phyloP scores from a whole-genome alignment of 441 rosid species.

The Iberis amara region DNA sequence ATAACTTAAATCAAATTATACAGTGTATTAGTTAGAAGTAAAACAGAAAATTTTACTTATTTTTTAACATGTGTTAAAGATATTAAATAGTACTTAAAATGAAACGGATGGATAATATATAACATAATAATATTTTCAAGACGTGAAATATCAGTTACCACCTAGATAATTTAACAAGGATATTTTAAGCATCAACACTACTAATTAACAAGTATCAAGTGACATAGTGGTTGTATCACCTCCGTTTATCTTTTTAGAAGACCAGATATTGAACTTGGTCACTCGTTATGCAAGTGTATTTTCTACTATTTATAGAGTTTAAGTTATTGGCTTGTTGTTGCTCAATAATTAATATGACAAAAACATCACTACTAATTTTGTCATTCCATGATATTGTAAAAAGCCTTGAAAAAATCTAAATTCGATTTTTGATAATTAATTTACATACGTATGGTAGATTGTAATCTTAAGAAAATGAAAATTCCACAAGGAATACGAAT shows the following conservation, averaged over 20 bases:
- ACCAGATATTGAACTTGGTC: too few relatives aligned
- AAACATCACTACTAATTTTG: neutral
- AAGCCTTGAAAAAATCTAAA: neutral
- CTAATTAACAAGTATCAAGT: too few relatives aligned
- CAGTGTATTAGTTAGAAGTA: too few relatives aligned
- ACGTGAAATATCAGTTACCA: neutral
- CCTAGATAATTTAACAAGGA: neutral
- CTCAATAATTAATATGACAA: too few relatives aligned
- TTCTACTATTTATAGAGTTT: too few relatives aligned
- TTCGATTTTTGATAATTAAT: neutral
- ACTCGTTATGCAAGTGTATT: too few relatives aligned
- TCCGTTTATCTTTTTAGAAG: too few relatives aligned
- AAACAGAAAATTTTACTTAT: neutral
- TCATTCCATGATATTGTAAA: conserved; percentile 5
- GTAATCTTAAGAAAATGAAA: neutral
- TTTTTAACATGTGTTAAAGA: too few relatives aligned
- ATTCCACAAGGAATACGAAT: conserved; percentile 1
- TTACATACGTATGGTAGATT: neutral
- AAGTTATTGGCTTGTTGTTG: too few relatives aligned
- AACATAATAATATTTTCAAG: neutral
- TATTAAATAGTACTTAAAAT: too few relatives aligned
- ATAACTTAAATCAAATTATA: too few relatives aligned
- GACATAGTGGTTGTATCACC: too few relatives aligned
- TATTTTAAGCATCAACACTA: neutral
- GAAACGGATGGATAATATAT: neutral